Evolutionary conservation across 169 alveolate genomes (phyloP).

Genomic region (Cytauxzoon felis): DNA sequence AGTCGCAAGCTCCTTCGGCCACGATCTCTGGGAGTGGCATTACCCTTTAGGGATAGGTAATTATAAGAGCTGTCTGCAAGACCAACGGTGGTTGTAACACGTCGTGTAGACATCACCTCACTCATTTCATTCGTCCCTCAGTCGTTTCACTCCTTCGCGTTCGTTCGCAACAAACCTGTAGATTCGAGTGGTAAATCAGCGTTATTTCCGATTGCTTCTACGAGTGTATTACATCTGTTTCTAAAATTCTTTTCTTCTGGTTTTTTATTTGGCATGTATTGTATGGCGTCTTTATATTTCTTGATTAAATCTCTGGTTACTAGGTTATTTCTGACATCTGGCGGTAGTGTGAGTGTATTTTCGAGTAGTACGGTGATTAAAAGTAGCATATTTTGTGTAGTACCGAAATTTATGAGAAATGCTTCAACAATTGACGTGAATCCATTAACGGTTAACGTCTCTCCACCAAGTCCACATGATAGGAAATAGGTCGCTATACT

Average conservation of each 20-base stretch:
- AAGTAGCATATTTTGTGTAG: constrained; percentile 34
- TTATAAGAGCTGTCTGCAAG: no score
- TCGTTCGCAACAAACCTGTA: constrained; percentile 26
- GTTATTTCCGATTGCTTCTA: constrained; percentile 54
- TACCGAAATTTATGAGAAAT: constrained; percentile 56
- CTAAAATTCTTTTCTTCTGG: constrained; percentile 58
- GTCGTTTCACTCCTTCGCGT: no score
- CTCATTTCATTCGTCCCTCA: background rate
- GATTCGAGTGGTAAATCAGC: constrained; percentile 58
- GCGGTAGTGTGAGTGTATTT: constrained; percentile 58
- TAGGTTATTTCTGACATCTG: constrained; percentile 64
- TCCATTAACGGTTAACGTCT: constrained; percentile 66
- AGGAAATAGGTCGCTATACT: constrained; percentile 69
- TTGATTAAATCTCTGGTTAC: constrained; percentile 64
- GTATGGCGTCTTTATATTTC: constrained; percentile 44
- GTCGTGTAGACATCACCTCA: no score
- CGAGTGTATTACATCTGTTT: constrained; percentile 42
- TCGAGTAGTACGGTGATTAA: constrained; percentile 62
- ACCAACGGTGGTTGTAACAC: no score
- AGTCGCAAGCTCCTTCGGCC: no score
- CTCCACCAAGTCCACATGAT: constrained; percentile 71
- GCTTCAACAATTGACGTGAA: constrained; percentile 52
- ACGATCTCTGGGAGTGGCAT: no score
- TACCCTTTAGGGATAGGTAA: no score
- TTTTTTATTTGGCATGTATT: constrained; percentile 58